phyloP scores from a whole-genome alignment of 441 rosid genomes.

The Metrosideros polymorpha region DNA sequence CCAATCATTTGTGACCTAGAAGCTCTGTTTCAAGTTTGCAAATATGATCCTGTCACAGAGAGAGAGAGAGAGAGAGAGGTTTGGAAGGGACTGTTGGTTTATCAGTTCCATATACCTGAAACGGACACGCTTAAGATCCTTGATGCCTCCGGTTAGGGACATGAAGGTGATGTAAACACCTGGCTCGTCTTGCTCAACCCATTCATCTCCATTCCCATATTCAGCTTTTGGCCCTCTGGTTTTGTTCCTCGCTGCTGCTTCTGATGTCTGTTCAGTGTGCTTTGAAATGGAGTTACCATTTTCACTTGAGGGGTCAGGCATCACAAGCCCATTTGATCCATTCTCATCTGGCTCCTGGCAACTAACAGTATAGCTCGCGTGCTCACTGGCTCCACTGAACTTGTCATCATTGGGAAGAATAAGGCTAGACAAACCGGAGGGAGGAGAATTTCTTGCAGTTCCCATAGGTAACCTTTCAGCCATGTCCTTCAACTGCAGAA shows the following conservation, averaged over 20 bases:
- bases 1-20: neutral
- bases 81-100: neutral
- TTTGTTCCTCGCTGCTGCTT: neutral
- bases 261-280: neutral
- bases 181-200: constrained; percentile 8
- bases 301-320: neutral
- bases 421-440: neutral
- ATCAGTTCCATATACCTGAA: constrained; percentile 1
- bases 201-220: neutral
- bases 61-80: neutral
- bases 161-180: constrained; percentile 8
- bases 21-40: neutral
- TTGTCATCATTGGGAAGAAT: neutral
- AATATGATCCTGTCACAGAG: neutral
- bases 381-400: neutral
- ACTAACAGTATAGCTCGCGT: neutral
- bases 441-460: neutral
- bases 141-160: neutral
- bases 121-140: constrained; percentile 8
- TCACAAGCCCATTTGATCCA: neutral
- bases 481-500: constrained; percentile 1
- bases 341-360: neutral
- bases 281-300: neutral
- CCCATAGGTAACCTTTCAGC: constrained; percentile 2
- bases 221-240: neutral